Conservation (phyloP, 1,284 basidiomycete genomes). For the Fomitopsis schrenkii region DNA sequence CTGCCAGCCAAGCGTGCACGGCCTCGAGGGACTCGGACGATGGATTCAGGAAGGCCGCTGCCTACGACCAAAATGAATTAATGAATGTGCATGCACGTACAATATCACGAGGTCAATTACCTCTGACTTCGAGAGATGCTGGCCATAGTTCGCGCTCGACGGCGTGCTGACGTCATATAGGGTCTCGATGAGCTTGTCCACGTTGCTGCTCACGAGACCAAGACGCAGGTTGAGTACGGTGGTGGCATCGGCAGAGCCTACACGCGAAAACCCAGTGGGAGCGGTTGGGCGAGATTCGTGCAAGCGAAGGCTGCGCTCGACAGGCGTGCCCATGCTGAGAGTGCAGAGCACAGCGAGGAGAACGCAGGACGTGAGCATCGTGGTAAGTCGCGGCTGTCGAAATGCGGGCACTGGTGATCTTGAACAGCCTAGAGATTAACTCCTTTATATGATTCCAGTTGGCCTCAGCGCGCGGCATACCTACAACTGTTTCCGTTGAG, state of each 20-base stretch:
- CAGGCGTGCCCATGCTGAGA: constrained; percentile 16
- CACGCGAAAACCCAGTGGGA: constrained; percentile 22
- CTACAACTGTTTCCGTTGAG: too few relatives aligned
- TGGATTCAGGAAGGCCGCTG: constrained; percentile 34
- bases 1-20: constrained; percentile 32
- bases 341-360: constrained; percentile 5
- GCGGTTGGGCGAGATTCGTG: constrained; percentile 19
- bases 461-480: too few relatives aligned
- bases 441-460: too few relatives aligned
- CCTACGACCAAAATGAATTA: constrained; percentile 17
- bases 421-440: too few relatives aligned
- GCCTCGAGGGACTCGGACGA: constrained; percentile 24
- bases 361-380: background rate
- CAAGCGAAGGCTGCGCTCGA: constrained; percentile 16
- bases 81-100: background rate
- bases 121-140: constrained; percentile 26
- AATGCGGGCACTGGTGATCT: background rate
- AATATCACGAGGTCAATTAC: constrained; percentile 11
- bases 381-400: constrained; percentile 2
- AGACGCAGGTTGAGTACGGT: constrained; percentile 23
- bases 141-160: constrained; percentile 25
- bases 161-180: constrained; percentile 28
- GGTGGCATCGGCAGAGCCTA: constrained; percentile 17
- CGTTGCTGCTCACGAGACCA: constrained; percentile 25
- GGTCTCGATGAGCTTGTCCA: constrained; percentile 27